A percentile compares a stretch with the other conserved stretches of the same genome.
These are phyloP conservation scores for Spergularia azorica DNA, from an alignment of 179 eudicot species.

Conservation along the genomic window DNA sequence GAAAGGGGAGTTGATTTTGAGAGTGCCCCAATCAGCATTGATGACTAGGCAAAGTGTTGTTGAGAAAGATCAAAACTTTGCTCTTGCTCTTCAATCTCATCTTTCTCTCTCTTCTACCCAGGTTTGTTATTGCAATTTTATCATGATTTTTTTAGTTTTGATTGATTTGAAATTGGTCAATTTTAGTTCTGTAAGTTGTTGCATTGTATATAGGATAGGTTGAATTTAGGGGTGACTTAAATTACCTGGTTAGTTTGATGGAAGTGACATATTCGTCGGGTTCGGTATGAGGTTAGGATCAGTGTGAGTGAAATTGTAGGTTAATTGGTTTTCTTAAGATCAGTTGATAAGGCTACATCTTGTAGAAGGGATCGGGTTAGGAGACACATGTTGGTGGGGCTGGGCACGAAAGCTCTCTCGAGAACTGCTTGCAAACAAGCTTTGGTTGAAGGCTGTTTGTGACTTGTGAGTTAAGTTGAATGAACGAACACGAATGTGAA, in stretches of 20 bases:
- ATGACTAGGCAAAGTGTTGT: constrained; percentile 56
- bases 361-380: no score
- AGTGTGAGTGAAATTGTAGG: background rate
- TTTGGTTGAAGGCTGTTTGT: background rate
- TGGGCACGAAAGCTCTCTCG: background rate
- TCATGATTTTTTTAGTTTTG: background rate
- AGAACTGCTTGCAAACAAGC: background rate
- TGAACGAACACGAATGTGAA: background rate
- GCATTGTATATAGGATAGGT: background rate
- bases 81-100: constrained; percentile 39
- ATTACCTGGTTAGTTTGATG: background rate
- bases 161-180: background rate
- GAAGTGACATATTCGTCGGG: background rate
- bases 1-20: constrained; percentile 78
- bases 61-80: constrained; percentile 41
- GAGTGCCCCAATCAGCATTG: constrained; percentile 69
- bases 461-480: background rate
- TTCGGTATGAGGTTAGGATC: background rate
- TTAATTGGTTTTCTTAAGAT: background rate
- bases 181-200: background rate
- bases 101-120: constrained; percentile 65
- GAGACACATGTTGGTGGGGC: no score
- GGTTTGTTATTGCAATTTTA: constrained; percentile 35
- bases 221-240: background rate
- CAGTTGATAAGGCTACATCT: background rate